phyloP scores from a whole-genome alignment of 192 early-diverging fungal genomes.

The Irineochytrium annulatum region DNA sequence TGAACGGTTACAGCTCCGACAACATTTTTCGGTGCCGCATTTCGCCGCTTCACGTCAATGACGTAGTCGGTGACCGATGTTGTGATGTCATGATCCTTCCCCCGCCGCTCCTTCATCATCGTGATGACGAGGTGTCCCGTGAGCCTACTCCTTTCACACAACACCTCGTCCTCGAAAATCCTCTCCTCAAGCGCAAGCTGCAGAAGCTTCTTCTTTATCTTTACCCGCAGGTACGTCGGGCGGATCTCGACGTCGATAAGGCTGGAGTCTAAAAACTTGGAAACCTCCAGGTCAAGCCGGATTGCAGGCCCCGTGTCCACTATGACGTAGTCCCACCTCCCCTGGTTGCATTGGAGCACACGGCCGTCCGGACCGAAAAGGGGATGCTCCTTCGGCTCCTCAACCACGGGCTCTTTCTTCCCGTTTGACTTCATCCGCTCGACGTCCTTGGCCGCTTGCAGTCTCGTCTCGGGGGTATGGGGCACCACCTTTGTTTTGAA shows the following conservation, averaged over 20 bases:
- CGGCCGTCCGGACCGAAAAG: constrained; percentile 36
- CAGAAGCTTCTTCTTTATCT: constrained; percentile 50
- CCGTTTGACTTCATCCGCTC: constrained; percentile 31
- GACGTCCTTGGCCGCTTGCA: constrained; percentile 48
- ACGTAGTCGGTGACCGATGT: too few relatives aligned
- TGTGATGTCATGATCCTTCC: too few relatives aligned
- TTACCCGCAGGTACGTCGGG: constrained; percentile 33
- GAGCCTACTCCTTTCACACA: constrained; percentile 46
- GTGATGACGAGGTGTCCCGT: constrained; percentile 45
- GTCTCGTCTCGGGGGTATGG: constrained; percentile 49
- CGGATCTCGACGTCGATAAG: constrained; percentile 51
- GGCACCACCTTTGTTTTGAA: constrained; percentile 41
- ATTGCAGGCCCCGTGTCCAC: constrained; percentile 8
- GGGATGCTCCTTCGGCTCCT: constrained; percentile 13
- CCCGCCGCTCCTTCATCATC: constrained; percentile 28
- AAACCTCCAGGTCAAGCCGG: constrained; percentile 37
- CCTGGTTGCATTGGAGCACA: constrained; percentile 52
- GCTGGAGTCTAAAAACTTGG: constrained; percentile 50
- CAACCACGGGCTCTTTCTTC: background rate
- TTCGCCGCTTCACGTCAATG: constrained; percentile 5
- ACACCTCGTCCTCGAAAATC: constrained; percentile 32
- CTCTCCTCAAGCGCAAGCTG: constrained; percentile 44
- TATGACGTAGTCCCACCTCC: constrained; percentile 37
- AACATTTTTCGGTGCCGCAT: background rate
- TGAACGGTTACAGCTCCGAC: background rate